Conservation (phyloP, 306 rosid species). For the Carpinus fangiana region DNA sequence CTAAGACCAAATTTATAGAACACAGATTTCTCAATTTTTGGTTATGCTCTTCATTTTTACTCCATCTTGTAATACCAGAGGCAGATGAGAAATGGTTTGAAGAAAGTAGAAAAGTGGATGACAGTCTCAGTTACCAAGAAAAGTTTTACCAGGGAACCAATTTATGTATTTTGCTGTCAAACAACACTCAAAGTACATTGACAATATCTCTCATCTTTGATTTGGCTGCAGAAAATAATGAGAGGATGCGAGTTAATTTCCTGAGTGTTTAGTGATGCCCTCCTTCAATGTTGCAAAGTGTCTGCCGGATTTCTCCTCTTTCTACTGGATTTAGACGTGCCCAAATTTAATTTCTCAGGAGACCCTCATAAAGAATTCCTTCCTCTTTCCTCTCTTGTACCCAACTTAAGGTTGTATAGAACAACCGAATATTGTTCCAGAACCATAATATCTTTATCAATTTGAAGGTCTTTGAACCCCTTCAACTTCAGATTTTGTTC, state of each 20-base stretch:
- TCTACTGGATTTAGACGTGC: neutral
- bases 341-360: neutral
- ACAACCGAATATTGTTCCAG: slow-evolving; percentile 1
- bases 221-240: neutral
- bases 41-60: neutral
- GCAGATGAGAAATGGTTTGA: neutral
- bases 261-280: neutral
- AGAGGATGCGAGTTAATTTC: neutral
- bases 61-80: neutral
- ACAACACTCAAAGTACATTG: neutral
- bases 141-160: neutral
- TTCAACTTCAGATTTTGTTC: slow-evolving; percentile 29
- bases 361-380: neutral
- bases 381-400: neutral
- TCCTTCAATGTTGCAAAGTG: neutral
- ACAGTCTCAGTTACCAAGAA: neutral
- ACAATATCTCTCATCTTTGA: neutral
- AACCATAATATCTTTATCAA: slow-evolving; percentile 3
- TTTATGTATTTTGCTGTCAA: neutral
- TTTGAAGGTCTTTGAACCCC: neutral
- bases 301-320: neutral
- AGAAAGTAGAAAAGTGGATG: neutral
- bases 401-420: slow-evolving; percentile 14
- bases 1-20: neutral
- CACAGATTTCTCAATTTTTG: neutral